Conservation (phyloP, 495 filamentous ascomycete genomes). For the Podospora pseudocomata region DNA sequence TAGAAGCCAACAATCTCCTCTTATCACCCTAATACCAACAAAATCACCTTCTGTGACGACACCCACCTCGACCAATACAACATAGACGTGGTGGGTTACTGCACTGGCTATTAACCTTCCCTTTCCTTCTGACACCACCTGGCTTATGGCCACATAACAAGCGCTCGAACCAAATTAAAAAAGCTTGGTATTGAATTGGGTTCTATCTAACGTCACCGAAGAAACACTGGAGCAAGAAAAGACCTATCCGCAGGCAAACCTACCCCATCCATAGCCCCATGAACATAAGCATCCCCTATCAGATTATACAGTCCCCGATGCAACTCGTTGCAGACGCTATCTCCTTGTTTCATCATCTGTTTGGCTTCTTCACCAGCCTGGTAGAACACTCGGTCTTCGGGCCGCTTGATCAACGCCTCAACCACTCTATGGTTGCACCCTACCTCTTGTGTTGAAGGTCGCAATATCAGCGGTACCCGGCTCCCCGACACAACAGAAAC, state of each 20-base stretch:
- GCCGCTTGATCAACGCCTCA: conserved; percentile 7
- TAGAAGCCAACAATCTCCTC: conserved; percentile 46
- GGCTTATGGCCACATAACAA: not conserved
- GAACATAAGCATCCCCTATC: conserved; percentile 31
- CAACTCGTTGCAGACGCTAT: not conserved
- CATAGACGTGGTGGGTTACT: conserved; percentile 48
- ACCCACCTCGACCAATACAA: conserved; percentile 30
- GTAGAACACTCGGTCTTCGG: conserved; percentile 1
- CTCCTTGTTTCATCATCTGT: not conserved
- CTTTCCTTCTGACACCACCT: conserved; percentile 46
- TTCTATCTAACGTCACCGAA: not conserved
- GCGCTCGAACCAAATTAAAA: not conserved
- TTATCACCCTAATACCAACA: conserved; percentile 30
- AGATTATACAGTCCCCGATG: conserved; percentile 15
- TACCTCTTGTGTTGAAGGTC: not conserved
- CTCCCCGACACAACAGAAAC: conserved; percentile 19
- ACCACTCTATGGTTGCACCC: not conserved
- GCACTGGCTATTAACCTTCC: conserved; percentile 47
- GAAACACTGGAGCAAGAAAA: not conserved
- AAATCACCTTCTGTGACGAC: conserved; percentile 45
- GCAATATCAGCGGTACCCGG: conserved; percentile 25
- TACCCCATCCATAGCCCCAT: conserved; percentile 28
- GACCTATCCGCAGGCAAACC: not conserved
- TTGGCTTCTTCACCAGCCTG: not conserved
- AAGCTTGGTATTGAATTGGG: not conserved